Evolutionary conservation across 352 stramenopile genomes (phyloP), one percentile per base, ranked within the genome.

Genomic region (Blastocystis sp.): DNA sequence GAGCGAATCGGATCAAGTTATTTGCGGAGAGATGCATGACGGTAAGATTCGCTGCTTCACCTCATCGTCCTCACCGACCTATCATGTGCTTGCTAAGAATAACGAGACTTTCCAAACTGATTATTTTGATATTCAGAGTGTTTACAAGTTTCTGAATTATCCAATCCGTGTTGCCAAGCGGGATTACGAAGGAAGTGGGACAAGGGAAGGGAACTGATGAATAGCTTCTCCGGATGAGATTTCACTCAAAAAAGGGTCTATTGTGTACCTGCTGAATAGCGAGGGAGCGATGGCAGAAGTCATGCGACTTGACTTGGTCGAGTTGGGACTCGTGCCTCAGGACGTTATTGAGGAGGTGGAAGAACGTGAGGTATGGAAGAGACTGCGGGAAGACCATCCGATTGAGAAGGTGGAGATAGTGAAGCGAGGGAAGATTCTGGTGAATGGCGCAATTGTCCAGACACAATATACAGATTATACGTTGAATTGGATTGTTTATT

Each of bases 261-360:
- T 53, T n/a, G 73, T 85, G 73, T 24, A 16, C 34, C 16, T 20
- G 26, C 5, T 39, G 50, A 50, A 24, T 20, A 26, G 20, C 8
- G 34, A 53, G 68, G 47, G 55, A 6, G 13, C 54, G 68, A 53
- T 66, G 73, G 54, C 30, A 5, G 73, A 85, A 43, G 73, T 85
- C 3, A 85, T 85, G 73, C 59, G 41, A 20, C 16, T 68, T 50
- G 73, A 85, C 68, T 62, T 85, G 5, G 47, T 50, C 18, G 50
- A 66, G 20, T 69, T 85, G 73, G 73, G 73, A 43, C 34, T 85
- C 13, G 34, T 55, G 16, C 73, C 73, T 7, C 30, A 7, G n/a
- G 13, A 26, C 16, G 20, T 34, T 18, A 8, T 85, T 9, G 24
- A 63, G 13, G 50, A 66, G 16, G 20, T 9, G 9, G 9, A 37